Evolutionary conservation across 768 basidiomycete species (phyloP), one percentile per base, ranked within the genome.

Genomic region (Tulasnella sp.): DNA sequence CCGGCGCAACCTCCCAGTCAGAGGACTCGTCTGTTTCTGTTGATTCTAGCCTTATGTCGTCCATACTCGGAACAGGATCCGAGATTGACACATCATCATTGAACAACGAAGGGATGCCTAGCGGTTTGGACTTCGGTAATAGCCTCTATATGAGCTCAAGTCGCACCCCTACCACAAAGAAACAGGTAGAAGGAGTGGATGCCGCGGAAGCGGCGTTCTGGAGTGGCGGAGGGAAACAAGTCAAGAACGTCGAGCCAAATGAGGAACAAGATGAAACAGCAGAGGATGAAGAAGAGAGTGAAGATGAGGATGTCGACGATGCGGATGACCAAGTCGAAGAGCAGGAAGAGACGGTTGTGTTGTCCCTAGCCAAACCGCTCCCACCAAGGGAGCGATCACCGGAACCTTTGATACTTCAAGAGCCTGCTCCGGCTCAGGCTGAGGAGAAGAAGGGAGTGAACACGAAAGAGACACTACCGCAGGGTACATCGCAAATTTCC

Each of bases 111-210:
- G 27, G 25, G 3, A 39, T 50, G 25, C 48, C 48, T 4, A 50
- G 48, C 37, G 48, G 48, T 19, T 28, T 50, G 12, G 42, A 50
- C 16, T 50, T 40, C 24, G 48, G 48, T 13, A 50, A 50, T 16
- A 50, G 27, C 27, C 35, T 39, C 5, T 50, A 40, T 40, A 43
- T 24, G 20, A 39, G 48, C 12, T 19, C 43, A 0, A 51, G 40
- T 27, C 37, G 34, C 8, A 40, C 48, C 13, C 48, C 48, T 13
- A n/a, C n/a, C n/a, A n/a, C n/a, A n/a, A n/a, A n/a, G n/a, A n/a
- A n/a, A n/a, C n/a, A n/a, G n/a, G 37, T 32, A 20, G 22, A 16
- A 9, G 33, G 37, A 7, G 27, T 41, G 5, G 48, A 51, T 51
- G 28, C 37, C 13, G 27, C 31, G 10, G 48, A 51, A 31, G 25